Evolutionary conservation across 805 yeast species (phyloP), one percentile per base, ranked within the genome.

Genomic region (Ogataea ganodermae): DNA sequence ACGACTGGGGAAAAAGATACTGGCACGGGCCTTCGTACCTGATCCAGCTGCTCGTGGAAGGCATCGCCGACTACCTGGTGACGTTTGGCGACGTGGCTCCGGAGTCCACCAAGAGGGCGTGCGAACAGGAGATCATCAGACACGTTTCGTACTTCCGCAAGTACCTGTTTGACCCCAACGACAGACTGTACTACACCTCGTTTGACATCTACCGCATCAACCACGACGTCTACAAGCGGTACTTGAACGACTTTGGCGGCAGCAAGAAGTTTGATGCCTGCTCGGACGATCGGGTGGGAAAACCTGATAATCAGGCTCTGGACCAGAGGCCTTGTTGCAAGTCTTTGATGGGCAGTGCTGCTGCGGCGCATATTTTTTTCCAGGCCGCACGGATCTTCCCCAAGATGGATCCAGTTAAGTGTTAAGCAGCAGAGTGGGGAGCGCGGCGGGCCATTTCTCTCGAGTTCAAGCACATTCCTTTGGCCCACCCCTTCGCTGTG

Each of bases 21-120:
- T 83, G 86, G 83, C 74, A 84, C 55, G 88, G 83, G 58, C 70
- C 80, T n/a, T 75, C 85, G 0, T 80, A 78, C 63, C 83, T 83
- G 62, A 74, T 79, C 46, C 89, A 83, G 61, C 71, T 84, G 51
- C 66, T 83, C 37, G 72, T 81, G 31, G 89, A 82, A 61, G 89
- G 89, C 0, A 67, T 82, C 44, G 85, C 86, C 2, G 89, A 84
- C 60, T 84, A 80, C 60, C 62, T 80, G 59, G 63, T 79, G 56
- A 74, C 71, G 30, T 70, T 80, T 45, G 81, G 78, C 16, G 55
- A 63, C 18, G 57, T 58, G 8, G 72, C 71, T 4, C 69, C 68
- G 49, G 55, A 66, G 54, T 55, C 73, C 55, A 58, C 70, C 1
- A 52, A 71, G 41, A 60, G 51, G 8, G 51, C 56, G 23, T 50